phyloP scores from a whole-genome alignment of 768 basidiomycete genomes.

The Suillus occidentalis region DNA sequence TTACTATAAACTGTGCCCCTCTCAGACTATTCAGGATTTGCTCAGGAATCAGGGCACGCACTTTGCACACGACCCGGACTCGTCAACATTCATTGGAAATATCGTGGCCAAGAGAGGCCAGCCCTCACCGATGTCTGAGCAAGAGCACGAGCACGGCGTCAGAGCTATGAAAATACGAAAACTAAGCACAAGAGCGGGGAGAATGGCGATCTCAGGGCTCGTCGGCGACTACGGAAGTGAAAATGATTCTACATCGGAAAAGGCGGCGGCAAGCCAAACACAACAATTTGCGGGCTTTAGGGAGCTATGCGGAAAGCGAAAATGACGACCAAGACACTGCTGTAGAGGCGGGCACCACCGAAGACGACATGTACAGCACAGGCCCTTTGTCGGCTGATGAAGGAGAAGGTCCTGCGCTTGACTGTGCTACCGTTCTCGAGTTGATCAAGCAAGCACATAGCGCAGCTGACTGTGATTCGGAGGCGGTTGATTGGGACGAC shows the following conservation, averaged over 20 bases:
- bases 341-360: slow-evolving; percentile 1
- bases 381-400: slow-evolving; percentile 14
- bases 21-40: slow-evolving; percentile 43
- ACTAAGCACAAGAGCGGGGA: slow-evolving; percentile 50
- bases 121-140: slow-evolving; percentile 13
- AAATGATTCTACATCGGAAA: slow-evolving; percentile 36
- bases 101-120: slow-evolving; percentile 58
- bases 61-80: slow-evolving; percentile 66
- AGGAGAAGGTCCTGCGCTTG: slow-evolving; percentile 13
- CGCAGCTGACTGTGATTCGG: slow-evolving; percentile 27
- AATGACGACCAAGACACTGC: slow-evolving; percentile 9
- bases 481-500: slow-evolving; percentile 31
- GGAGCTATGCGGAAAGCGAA: slow-evolving; percentile 24
- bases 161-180: slow-evolving; percentile 54
- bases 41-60: slow-evolving; percentile 50
- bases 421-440: slow-evolving; percentile 24
- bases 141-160: slow-evolving; percentile 19
- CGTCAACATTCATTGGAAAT: slow-evolving; percentile 53
- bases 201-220: slow-evolving; percentile 53
- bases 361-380: slow-evolving; percentile 2
- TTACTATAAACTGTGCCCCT: slow-evolving; percentile 61
- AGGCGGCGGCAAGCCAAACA: slow-evolving; percentile 1
- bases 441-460: slow-evolving; percentile 22
- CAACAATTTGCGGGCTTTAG: slow-evolving; percentile 23
- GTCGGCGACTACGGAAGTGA: slow-evolving; percentile 63